These are phyloP conservation scores for Moricandia moricandioides DNA, from an alignment of 345 rosid species.

Conservation along the genomic window DNA sequence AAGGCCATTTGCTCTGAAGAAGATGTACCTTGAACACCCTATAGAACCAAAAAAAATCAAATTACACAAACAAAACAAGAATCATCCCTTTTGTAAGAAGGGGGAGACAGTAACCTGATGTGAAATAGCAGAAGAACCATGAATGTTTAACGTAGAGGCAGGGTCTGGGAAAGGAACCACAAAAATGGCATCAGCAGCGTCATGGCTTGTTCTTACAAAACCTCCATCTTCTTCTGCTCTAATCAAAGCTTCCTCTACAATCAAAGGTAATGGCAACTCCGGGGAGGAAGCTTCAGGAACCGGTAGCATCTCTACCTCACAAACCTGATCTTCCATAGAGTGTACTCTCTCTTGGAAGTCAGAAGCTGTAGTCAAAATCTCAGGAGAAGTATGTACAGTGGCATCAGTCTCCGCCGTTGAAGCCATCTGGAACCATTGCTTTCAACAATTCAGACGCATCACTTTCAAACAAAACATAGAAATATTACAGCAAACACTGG, in stretches of 20 bases:
- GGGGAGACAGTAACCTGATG: conserved; percentile 18
- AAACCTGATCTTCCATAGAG: neutral
- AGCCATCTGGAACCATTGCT: neutral
- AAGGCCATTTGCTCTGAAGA: conserved; percentile 12
- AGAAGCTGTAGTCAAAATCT: neutral
- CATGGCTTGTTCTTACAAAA: neutral
- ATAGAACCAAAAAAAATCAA: neutral
- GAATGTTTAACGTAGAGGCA: conserved; percentile 3
- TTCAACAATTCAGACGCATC: neutral
- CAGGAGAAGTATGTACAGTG: neutral
- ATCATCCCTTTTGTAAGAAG: neutral
- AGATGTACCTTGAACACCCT: conserved; percentile 20
- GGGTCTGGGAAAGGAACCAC: neutral
- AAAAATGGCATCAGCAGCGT: neutral
- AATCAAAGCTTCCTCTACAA: neutral
- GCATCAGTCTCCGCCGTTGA: neutral
- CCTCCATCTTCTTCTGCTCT: neutral
- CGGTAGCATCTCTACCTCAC: neutral
- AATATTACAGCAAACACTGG: too few species aligned
- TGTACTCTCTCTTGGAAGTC: neutral
- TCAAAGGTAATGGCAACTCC: neutral
- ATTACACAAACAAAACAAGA: neutral
- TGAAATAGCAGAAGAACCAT: conserved; percentile 2
- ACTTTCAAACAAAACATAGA: neutral
- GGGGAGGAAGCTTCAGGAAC: conserved; percentile 2